These are phyloP conservation scores for Auricularia heimuer DNA, from an alignment of 768 basidiomycete species.

Conservation along the genomic window DNA sequence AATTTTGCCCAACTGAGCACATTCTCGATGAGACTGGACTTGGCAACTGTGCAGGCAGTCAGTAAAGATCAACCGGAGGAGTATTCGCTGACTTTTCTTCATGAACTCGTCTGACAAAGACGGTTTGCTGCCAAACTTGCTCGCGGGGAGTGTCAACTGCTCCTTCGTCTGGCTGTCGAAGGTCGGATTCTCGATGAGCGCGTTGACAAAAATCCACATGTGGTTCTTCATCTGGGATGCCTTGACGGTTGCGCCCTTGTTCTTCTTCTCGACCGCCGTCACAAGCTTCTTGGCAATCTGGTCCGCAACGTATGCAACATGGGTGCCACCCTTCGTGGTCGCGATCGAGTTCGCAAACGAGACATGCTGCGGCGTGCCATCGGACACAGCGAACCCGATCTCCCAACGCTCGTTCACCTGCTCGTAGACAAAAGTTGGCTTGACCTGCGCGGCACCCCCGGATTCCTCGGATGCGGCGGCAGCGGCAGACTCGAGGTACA, in stretches of 20 bases:
- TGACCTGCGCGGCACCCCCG: slow-evolving; percentile 69
- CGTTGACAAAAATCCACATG: slow-evolving; percentile 97
- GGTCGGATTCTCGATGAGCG: slow-evolving; percentile 91
- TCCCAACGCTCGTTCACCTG: slow-evolving; percentile 81
- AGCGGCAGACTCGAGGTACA: slow-evolving; percentile 76
- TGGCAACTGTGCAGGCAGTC: slow-evolving; percentile 46
- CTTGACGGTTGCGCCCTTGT: slow-evolving; percentile 93
- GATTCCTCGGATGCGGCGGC: slow-evolving; percentile 58
- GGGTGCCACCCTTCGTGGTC: slow-evolving; percentile 92
- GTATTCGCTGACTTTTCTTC: slow-evolving; percentile 67
- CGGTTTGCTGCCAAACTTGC: slow-evolving; percentile 88
- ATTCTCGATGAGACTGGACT: slow-evolving; percentile 83
- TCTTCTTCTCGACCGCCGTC: slow-evolving; percentile 85
- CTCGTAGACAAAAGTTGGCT: slow-evolving; percentile 78
- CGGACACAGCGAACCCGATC: slow-evolving; percentile 87
- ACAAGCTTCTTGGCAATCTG: slow-evolving; percentile 82
- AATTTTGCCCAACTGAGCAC: slow-evolving; percentile 94
- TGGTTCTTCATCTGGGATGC: slow-evolving; percentile 91
- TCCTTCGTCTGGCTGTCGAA: slow-evolving; percentile 99
- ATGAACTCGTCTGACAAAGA: slow-evolving; percentile 82
- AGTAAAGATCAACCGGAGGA: too few species aligned
- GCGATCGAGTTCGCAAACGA: slow-evolving; percentile 98
- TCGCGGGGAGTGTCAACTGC: slow-evolving; percentile 72
- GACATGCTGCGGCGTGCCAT: slow-evolving; percentile 86
- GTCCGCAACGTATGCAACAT: slow-evolving; percentile 77